Percentiles rank a stretch among this genome's conserved stretches.
phyloP scores from a whole-genome alignment of 331 rosid genomes.

The Rhamnella rubrinervis region DNA sequence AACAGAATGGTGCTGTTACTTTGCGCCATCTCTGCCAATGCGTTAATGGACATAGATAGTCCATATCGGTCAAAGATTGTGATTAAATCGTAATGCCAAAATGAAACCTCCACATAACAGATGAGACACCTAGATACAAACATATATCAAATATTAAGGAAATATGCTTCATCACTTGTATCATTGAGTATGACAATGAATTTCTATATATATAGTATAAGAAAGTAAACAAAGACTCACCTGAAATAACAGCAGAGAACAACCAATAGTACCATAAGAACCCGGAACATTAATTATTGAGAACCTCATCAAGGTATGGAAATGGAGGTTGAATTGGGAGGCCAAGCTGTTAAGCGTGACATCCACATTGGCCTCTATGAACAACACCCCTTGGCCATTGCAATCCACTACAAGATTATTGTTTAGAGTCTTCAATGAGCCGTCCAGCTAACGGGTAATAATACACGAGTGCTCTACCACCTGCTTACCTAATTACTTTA shows the following conservation, averaged over 20 bases:
- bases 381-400: slow-evolving; percentile 39
- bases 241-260: slow-evolving; percentile 22
- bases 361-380: slow-evolving; percentile 35
- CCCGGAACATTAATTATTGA: slow-evolving; percentile 20
- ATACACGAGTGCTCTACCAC: slow-evolving; percentile 26
- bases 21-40: background rate
- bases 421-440: slow-evolving; percentile 29
- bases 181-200: no score
- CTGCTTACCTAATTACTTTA: background rate
- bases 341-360: slow-evolving; percentile 23
- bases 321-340: slow-evolving; percentile 26
- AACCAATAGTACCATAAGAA: slow-evolving; percentile 27
- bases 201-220: no score
- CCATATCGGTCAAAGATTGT: background rate
- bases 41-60: background rate
- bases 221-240: no score
- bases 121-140: no score
- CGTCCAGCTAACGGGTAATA: slow-evolving; percentile 53
- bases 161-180: no score
- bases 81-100: no score
- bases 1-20: background rate
- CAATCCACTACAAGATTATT: slow-evolving; percentile 42
- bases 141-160: no score
- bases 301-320: slow-evolving; percentile 25
- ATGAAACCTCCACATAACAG: no score